Percentiles rank a stretch among this genome's conserved stretches.
Evolutionary conservation across 2,329 filamentous ascomycete genomes (phyloP).

Genomic region (Phialophora expanda): DNA sequence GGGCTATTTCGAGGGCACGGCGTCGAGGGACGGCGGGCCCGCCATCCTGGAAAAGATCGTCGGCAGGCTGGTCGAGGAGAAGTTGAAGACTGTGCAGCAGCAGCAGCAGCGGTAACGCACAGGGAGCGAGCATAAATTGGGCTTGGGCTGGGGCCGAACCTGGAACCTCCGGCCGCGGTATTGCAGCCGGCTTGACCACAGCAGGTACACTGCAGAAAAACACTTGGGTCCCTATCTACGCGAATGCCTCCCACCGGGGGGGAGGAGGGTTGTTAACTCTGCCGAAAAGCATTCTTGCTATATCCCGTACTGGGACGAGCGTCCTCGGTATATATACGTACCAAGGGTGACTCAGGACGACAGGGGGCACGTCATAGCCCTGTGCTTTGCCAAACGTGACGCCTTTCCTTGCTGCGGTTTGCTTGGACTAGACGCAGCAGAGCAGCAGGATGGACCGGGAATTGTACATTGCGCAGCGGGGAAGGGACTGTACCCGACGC

Average conservation of each 20-base stretch:
- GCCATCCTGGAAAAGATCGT: constrained; percentile 74
- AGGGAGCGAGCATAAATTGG: too few relatives aligned
- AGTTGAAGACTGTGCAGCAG: constrained; percentile 52
- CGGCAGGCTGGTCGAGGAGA: constrained; percentile 74
- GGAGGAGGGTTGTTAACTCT: too few relatives aligned
- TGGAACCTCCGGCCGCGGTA: too few relatives aligned
- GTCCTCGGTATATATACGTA: not conserved
- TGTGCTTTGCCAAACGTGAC: too few relatives aligned
- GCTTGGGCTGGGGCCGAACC: too few relatives aligned
- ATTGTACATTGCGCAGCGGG: too few relatives aligned
- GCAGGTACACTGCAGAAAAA: too few relatives aligned
- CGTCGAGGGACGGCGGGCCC: constrained; percentile 46
- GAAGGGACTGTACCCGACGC: too few relatives aligned
- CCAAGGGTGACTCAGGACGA: not conserved
- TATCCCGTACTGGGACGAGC: not conserved
- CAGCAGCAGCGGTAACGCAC: not conserved
- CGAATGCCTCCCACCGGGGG: too few relatives aligned
- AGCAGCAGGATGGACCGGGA: too few relatives aligned
- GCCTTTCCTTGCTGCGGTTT: not conserved
- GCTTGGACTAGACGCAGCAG: not conserved
- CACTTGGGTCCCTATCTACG: too few relatives aligned
- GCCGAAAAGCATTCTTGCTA: not conserved
- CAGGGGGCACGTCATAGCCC: not conserved
- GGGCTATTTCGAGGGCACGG: constrained; percentile 68
- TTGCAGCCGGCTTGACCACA: too few relatives aligned